Evolutionary conservation across 805 yeast species (phyloP), one percentile per base, ranked within the genome.

Genomic region (Isabelozyma heimii): DNA sequence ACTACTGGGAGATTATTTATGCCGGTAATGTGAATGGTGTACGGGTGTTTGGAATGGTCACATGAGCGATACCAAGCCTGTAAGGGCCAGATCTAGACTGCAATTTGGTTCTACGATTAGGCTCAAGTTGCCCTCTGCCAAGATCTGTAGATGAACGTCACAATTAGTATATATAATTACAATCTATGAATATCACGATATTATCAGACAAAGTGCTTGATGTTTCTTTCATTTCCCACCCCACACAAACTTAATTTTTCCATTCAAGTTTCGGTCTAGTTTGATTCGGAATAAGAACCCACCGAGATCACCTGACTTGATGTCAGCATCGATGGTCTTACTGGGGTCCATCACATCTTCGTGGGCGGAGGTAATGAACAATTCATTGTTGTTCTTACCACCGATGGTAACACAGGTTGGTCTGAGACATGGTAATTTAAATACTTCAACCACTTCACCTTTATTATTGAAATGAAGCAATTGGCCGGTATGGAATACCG

Each of bases 361-460:
- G 54, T 82, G 81, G 1, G 86, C 96, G 15, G 85, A 77, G 3
- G 95, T 87, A 37, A 89, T 80, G 57, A 79, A 85, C 47, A 90
- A 53, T 45, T 82, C 85, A 58, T 82, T 79, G 47, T 71, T 60
- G 15, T 81, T 65, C 24, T 62, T 60, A 6, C 91, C 95, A n/a
- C 87, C 85, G 50, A 87, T 75, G 2, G 85, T 77, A 39, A 85
- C 84, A 54, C 95, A 87, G 4, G 89, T 78, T 45, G 85, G 65
- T 51, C 85, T 73, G 4, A 83, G 76, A 0, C 73, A 72, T 1
- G 96, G 96, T 47, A 90, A 61, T 5, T 64, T 44, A 57, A 74
- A 78, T 44, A 75, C 77, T 54, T 79, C 78, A 17, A 81, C 62
- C 13, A 86, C 60, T 44, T 74, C 61, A 2, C 90, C 91, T 0